These are phyloP conservation scores for Zelopaecilomyces penicillatus DNA, from an alignment of 2,329 filamentous ascomycete species.

Conservation along the genomic window DNA sequence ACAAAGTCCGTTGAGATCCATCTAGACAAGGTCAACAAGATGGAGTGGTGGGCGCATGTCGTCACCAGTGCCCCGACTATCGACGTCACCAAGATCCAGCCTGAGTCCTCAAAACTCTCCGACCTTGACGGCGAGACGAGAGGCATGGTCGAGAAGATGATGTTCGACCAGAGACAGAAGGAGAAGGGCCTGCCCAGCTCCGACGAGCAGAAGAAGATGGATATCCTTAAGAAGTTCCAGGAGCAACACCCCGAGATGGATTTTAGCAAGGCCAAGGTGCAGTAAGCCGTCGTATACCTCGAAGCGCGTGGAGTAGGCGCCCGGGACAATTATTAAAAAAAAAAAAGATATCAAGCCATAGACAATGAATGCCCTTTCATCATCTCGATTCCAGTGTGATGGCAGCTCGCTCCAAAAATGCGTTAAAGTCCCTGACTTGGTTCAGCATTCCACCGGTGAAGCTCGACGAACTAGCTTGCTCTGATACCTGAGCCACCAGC, in stretches of 20 bases:
- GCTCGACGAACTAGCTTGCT: slow-evolving; percentile 42
- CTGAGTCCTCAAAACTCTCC: slow-evolving; percentile 82
- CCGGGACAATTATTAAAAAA: slow-evolving; percentile 2
- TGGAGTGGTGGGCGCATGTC: slow-evolving; percentile 97
- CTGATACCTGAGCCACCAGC: slow-evolving; percentile 44
- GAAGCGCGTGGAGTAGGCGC: neutral
- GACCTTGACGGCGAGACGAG: slow-evolving; percentile 93
- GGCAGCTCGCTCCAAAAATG: slow-evolving; percentile 53
- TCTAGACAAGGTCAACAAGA: slow-evolving; percentile 92
- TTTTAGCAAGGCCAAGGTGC: slow-evolving; percentile 62
- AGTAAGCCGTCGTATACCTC: slow-evolving; percentile 23
- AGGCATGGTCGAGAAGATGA: slow-evolving; percentile 99
- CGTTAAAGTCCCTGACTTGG: slow-evolving; percentile 54
- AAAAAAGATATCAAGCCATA: slow-evolving; percentile 5
- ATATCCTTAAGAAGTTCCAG: slow-evolving; percentile 91
- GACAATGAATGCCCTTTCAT: slow-evolving; percentile 16
- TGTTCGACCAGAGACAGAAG: slow-evolving; percentile 98
- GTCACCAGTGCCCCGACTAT: slow-evolving; percentile 81
- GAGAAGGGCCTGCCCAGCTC: slow-evolving; percentile 81
- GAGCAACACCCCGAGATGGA: slow-evolving; percentile 66
- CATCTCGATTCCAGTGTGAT: slow-evolving; percentile 43
- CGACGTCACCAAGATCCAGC: slow-evolving; percentile 89
- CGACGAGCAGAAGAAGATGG: slow-evolving; percentile 91
- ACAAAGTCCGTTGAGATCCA: slow-evolving; percentile 65
- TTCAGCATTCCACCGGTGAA: slow-evolving; percentile 44